Conservation (phyloP, 2,329 filamentous ascomycete species). For the Monosporascus sp. region DNA sequence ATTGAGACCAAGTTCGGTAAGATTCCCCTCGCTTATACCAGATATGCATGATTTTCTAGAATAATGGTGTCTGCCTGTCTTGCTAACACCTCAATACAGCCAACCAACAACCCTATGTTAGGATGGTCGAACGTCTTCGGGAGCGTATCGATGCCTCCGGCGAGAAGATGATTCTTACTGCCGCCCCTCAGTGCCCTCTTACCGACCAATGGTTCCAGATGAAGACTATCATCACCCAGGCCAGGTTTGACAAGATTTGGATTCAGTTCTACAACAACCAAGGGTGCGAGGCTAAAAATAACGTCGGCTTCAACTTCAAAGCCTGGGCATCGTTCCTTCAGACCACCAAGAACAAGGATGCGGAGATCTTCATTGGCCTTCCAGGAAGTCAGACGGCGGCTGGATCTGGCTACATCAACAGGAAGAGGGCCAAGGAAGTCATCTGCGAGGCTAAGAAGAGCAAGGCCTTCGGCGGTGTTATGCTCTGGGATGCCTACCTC, state of each 20-base stretch:
- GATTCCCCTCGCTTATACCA: not conserved
- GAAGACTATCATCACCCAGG: constrained; percentile 33
- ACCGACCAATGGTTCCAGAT: constrained; percentile 35
- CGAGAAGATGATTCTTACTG: constrained; percentile 28
- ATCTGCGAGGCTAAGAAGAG: constrained; percentile 33
- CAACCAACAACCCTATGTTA: constrained; percentile 17
- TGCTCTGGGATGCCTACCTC: constrained; percentile 39
- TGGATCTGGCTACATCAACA: constrained; percentile 30
- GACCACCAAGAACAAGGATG: constrained; percentile 30
- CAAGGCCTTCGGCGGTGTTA: constrained; percentile 39
- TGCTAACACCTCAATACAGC: constrained; percentile 6
- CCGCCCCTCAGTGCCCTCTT: constrained; percentile 40
- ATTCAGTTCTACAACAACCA: constrained; percentile 47
- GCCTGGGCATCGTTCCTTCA: constrained; percentile 33
- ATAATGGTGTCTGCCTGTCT: not conserved
- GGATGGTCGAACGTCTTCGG: constrained; percentile 20
- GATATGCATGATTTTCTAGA: not conserved
- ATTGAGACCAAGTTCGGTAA: constrained; percentile 20
- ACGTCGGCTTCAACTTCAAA: constrained; percentile 36
- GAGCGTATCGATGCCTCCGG: constrained; percentile 11
- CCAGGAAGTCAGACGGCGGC: constrained; percentile 26
- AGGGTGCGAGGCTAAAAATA: constrained; percentile 28
- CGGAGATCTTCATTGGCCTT: constrained; percentile 43
- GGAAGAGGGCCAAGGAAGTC: constrained; percentile 28
- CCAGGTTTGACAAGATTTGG: constrained; percentile 34